These are phyloP conservation scores for Cucurbita moschata DNA, from an alignment of 306 rosid genomes.

Conservation along the genomic window DNA sequence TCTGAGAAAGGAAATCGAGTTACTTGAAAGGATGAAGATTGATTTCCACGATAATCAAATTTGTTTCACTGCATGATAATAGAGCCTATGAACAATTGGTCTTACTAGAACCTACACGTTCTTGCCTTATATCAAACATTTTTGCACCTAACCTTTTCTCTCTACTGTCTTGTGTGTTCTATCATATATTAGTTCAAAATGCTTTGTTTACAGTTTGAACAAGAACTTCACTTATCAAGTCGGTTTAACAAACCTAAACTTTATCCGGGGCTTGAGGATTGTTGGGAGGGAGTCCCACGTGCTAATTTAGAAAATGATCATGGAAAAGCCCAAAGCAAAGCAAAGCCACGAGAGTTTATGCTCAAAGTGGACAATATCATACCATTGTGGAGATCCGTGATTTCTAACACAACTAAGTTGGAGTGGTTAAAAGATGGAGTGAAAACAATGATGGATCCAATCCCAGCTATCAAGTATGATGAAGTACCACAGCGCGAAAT, in stretches of 20 bases:
- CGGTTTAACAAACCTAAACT: neutral
- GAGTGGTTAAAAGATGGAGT: slow-evolving; percentile 22
- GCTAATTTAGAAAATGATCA: too few relatives aligned
- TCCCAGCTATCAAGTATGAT: slow-evolving; percentile 55
- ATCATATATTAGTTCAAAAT: neutral
- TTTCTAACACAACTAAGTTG: slow-evolving; percentile 25
- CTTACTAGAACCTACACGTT: neutral
- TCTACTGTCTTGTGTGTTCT: neutral
- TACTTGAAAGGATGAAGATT: too few relatives aligned
- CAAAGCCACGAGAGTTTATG: too few relatives aligned
- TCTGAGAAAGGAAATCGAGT: too few relatives aligned
- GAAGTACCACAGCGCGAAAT: slow-evolving; percentile 44
- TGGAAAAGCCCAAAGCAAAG: too few relatives aligned
- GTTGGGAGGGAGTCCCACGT: too few relatives aligned
- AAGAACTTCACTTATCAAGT: neutral
- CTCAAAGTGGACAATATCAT: too few relatives aligned
- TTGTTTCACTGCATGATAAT: too few relatives aligned
- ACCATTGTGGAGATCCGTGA: too few relatives aligned
- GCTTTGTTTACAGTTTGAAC: neutral
- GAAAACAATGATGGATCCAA: slow-evolving; percentile 73
- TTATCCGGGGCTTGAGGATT: slow-evolving; percentile 21
- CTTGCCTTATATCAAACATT: neutral
- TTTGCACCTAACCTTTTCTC: neutral
- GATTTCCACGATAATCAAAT: too few relatives aligned
- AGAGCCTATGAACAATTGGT: neutral